Conservation (phyloP, 2,329 filamentous ascomycete species). For the Aspergillus fumigatus region DNA sequence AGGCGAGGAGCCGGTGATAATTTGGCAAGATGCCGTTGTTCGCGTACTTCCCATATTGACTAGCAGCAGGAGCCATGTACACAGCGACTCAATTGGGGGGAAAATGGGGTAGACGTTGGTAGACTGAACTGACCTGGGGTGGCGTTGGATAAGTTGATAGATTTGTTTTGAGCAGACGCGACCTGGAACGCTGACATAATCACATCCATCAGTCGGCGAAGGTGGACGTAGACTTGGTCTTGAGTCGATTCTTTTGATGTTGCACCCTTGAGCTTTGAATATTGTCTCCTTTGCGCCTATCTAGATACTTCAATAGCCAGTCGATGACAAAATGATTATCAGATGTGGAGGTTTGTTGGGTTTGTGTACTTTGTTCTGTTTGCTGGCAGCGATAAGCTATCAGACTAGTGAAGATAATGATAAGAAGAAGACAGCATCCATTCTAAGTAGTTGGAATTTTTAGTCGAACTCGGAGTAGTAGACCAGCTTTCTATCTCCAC, state of each 20-base stretch:
- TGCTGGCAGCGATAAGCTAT: slow-evolving; percentile 8
- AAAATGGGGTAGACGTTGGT: not conserved
- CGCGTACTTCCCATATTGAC: not conserved
- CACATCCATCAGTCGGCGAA: not conserved
- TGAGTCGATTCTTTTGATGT: not conserved
- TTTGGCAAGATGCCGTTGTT: not conserved
- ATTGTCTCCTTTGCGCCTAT: too few species aligned
- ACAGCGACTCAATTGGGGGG: not conserved
- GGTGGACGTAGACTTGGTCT: not conserved
- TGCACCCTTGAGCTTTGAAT: too few species aligned
- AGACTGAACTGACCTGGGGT: not conserved
- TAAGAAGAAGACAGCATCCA: slow-evolving; percentile 1
- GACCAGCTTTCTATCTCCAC: not conserved
- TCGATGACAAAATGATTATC: not conserved
- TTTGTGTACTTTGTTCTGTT: slow-evolving; percentile 24
- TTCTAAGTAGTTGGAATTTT: too few species aligned
- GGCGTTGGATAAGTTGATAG: not conserved
- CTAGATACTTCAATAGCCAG: not conserved
- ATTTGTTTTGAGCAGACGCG: not conserved
- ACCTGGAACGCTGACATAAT: slow-evolving; percentile 5
- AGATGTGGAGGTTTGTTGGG: slow-evolving; percentile 21
- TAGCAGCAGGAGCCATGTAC: not conserved
- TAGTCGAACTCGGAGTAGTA: too few species aligned
- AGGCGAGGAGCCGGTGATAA: not conserved
- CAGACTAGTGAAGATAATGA: slow-evolving; percentile 5